Conservation (phyloP, 352 stramenopile species). For the Globisporangium cystogenes region DNA sequence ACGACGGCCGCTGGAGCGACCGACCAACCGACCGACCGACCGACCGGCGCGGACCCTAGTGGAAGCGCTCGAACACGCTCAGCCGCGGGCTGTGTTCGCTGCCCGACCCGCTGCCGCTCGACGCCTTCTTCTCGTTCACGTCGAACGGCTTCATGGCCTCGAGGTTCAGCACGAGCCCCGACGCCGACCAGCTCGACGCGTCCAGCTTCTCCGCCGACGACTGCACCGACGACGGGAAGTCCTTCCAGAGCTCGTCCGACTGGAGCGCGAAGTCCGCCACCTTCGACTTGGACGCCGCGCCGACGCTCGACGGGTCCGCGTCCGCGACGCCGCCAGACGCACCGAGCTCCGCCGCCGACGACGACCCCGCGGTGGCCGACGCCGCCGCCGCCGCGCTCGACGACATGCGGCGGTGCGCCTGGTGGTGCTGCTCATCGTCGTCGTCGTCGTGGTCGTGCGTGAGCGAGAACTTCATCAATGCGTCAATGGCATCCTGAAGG, state of each 20-base stretch:
- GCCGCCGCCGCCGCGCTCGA: conserved; percentile 16
- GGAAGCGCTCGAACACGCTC: conserved; percentile 82
- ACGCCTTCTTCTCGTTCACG: conserved; percentile 17
- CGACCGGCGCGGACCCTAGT: conserved; percentile 25
- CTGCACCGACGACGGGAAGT: conserved; percentile 48
- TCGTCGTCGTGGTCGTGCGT: conserved; percentile 41
- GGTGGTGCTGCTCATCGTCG: conserved; percentile 3
- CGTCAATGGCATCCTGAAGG: conserved; percentile 83
- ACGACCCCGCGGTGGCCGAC: conserved; percentile 3
- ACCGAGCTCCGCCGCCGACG: neutral
- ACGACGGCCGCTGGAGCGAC: too few species aligned
- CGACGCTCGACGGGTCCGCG: neutral
- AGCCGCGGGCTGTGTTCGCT: conserved; percentile 70
- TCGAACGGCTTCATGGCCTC: conserved; percentile 45
- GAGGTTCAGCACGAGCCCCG: conserved; percentile 53
- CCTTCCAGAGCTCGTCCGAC: conserved; percentile 74
- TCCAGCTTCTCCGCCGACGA: conserved; percentile 38
- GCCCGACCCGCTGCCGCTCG: conserved; percentile 6
- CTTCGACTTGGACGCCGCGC: conserved; percentile 11
- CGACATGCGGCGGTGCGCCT: neutral
- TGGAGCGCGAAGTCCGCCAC: conserved; percentile 57
- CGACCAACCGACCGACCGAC: neutral
- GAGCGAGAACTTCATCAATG: conserved; percentile 84
- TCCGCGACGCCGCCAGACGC: conserved; percentile 7
- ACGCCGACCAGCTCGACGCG: conserved; percentile 35